Evolutionary conservation across 352 stramenopile species (phyloP).

Genomic region (Phytophthora megakarya): DNA sequence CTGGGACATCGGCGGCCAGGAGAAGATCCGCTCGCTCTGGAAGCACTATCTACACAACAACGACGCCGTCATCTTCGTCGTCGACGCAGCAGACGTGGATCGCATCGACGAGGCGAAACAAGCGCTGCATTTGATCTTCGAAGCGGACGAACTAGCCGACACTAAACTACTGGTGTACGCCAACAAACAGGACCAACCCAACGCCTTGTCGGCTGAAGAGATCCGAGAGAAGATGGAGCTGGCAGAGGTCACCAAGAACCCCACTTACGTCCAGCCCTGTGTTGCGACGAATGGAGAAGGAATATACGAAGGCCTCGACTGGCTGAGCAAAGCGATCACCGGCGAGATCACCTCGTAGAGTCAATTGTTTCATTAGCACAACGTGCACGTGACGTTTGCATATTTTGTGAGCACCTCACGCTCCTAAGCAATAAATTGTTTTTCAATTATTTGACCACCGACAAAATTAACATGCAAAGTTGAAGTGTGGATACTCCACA

Average conservation of each 20-base stretch:
- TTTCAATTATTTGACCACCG: neutral
- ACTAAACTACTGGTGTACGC: conserved; percentile 54
- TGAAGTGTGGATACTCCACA: conserved; percentile 16
- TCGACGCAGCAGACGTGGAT: conserved; percentile 63
- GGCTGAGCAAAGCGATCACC: conserved; percentile 45
- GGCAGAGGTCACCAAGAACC: conserved; percentile 40
- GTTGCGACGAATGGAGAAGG: conserved; percentile 40
- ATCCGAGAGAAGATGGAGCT: conserved; percentile 43
- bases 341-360: conserved; percentile 26
- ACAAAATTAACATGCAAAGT: conserved; percentile 16
- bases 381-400: neutral
- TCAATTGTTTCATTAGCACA: neutral
- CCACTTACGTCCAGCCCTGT: conserved; percentile 40
- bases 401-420: neutral
- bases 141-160: conserved; percentile 44
- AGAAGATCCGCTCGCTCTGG: conserved; percentile 59
- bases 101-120: conserved; percentile 55
- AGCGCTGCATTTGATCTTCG: conserved; percentile 49
- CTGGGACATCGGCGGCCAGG: conserved; percentile 83
- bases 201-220: conserved; percentile 36
- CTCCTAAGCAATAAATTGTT: neutral
- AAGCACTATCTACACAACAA: conserved; percentile 68
- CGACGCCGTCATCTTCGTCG: conserved; percentile 85
- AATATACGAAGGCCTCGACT: conserved; percentile 58
- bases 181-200: conserved; percentile 58